A percentile compares a stretch with the other conserved stretches of the same genome.
Evolutionary conservation across 176 grass and related monocot species (phyloP).

Genomic region (Oryza glaberrima): DNA sequence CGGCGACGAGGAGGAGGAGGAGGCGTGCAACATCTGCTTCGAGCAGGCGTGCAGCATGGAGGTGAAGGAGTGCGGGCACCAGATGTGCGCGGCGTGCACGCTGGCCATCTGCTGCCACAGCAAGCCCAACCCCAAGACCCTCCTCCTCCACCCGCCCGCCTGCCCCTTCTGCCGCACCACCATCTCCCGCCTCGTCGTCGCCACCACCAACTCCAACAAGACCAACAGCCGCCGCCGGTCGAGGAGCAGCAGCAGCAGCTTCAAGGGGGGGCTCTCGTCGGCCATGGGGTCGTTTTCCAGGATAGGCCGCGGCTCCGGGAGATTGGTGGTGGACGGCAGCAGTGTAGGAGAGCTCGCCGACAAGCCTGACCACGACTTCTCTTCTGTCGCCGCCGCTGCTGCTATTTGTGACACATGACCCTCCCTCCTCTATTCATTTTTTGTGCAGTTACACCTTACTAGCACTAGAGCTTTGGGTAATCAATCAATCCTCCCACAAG

Average conservation of each 20-base stretch:
- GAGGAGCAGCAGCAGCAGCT: slow-evolving; percentile 60
- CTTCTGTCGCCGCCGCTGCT: background rate
- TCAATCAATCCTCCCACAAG: background rate
- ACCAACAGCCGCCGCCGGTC: slow-evolving; percentile 44
- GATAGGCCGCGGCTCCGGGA: slow-evolving; percentile 49
- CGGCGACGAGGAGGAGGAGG: background rate
- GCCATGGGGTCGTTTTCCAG: slow-evolving; percentile 52
- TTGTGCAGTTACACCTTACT: too few relatives aligned
- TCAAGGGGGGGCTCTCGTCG: slow-evolving; percentile 76
- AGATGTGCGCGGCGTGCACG: slow-evolving; percentile 94
- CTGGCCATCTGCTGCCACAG: slow-evolving; percentile 93
- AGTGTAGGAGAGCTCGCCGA: background rate
- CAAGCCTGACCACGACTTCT: slow-evolving; percentile 16
- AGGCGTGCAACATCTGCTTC: slow-evolving; percentile 92
- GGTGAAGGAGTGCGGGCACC: slow-evolving; percentile 86
- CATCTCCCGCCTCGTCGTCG: slow-evolving; percentile 79
- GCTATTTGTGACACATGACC: background rate
- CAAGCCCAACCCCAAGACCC: slow-evolving; percentile 72
- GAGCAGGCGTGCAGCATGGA: slow-evolving; percentile 87
- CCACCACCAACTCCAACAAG: slow-evolving; percentile 36
- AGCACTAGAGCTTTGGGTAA: background rate
- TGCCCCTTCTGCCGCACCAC: slow-evolving; percentile 93
- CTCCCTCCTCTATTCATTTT: too few relatives aligned
- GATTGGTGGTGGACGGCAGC: background rate
- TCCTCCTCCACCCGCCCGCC: slow-evolving; percentile 46